phyloP scores from a whole-genome alignment of 371 early-diverging fungal genomes.

The Mucor sp. region DNA sequence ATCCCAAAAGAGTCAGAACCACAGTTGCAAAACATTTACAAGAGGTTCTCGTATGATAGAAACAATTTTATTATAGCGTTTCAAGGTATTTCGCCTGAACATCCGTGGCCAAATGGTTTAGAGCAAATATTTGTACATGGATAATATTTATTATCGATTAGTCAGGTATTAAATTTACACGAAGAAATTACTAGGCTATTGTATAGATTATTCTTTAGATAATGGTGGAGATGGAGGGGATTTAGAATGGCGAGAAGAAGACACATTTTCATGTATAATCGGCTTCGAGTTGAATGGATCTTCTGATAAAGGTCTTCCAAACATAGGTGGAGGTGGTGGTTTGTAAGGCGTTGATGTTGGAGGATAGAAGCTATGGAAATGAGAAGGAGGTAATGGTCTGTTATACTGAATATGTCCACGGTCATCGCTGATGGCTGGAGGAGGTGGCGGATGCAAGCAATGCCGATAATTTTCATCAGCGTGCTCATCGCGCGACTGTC shows the following conservation, averaged over 20 bases:
- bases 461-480: neutral
- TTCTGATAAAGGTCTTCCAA: neutral
- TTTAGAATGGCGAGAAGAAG: neutral
- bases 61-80: no score
- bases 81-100: no score
- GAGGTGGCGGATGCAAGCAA: neutral
- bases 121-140: no score
- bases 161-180: no score
- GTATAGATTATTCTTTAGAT: neutral
- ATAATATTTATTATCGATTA: no score
- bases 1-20: no score
- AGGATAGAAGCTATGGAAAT: neutral
- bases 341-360: neutral
- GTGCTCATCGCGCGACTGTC: no score
- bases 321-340: neutral
- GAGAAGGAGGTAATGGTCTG: neutral
- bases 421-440: neutral
- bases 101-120: no score
- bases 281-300: constrained; percentile 8
- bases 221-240: neutral
- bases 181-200: no score
- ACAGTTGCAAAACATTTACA: no score
- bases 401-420: neutral
- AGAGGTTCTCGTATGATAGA: no score
- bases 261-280: neutral